Evolutionary conservation across 768 basidiomycete species (phyloP), one percentile per base, ranked within the genome.

Genomic region (Lentinula boryana): DNA sequence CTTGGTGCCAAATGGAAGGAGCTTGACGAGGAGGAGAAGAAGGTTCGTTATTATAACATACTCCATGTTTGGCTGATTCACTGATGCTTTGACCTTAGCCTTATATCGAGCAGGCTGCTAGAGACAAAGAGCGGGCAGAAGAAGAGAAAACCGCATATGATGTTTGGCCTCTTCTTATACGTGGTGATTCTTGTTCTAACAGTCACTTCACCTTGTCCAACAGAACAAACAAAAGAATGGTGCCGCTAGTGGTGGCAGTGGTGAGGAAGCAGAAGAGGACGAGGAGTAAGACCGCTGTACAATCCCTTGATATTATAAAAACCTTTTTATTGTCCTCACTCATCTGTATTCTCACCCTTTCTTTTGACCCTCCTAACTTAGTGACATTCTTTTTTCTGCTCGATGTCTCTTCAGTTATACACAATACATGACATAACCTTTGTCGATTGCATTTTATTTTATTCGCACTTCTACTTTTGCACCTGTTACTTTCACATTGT

Each of bases 1-100:
- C 86, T 98, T 62, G 96, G 96, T 44, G 88, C 89, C 56, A 95
- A 94, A 77, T 98, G 96, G 96, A 98, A 97, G 82, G 93, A 93
- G 72, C 83, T 97, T 68, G 85, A 85, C 58, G 93, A 94, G 5
- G 83, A 84, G 38, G 94, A 97, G 80, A 96, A 94, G 81, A 92
- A 91, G 84, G 93, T 91, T 56, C 49, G 55, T 56, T 10, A 1
- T 40, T 43, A 75, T 70, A n/a, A 16, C 5, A 52, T 48, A 23
- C 56, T 27, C 62, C 35, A 53, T 43, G 44, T 18, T 58, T 15
- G 27, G 44, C 62, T 41, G 35, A 5, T 57, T 57, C 18, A 9
- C 27, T 57, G 13, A 69, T 2, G 64, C 50, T 60, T 27, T 38
- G 31, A 68, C 58, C 63, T 6, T 62, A 95, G 94, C 94, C 93